Base-by-base conservation (phyloP, 2,329 filamentous ascomycete genomes). In the Drechslera avenae region DNA sequence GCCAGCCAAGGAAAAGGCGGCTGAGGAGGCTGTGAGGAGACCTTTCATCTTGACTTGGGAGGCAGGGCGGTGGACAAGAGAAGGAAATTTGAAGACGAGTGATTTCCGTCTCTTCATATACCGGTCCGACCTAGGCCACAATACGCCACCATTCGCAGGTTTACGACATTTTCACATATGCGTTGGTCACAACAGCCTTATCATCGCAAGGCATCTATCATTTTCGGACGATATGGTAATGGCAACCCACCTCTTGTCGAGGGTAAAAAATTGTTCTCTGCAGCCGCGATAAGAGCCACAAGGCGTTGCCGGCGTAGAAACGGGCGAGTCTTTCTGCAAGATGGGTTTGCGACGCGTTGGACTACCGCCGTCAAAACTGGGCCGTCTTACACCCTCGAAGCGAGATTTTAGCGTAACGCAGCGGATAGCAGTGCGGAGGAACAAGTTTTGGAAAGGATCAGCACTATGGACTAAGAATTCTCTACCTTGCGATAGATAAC, bases 1-100 rank as follows among this genome's bases (percentile, higher is more conserved):
- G n/a, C 52, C 56, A 40, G 65, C 60, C 46, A 70, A 54, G n/a
- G 59, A 64, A 14, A 70, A 59, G 31, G 56, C 62, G 39, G 56
- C 60, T 2, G 64, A 68, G 23, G 61, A 66, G 47, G 59, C 57
- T 59, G 62, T 53, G 43, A 67, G 39, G 39, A 70, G 37, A 18
- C 57, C 53, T 54, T 60, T 71, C 68, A 71, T 67, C 13, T 43
- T 61, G 50, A 23, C n/a, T 32, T 47, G 7, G 14, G 28, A 14
- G 18, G 18, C 36, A 48, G 43, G 19, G 30, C 34, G 36, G 35
- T 41, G n/a, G 34, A 35, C 33, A 43, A 17, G 23, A 26, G 40
- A 37, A 48, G 41, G 17, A 34, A 37, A 34, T 5, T 13, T 44
- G 19, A 34, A 35, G 9, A 16, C 18, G 32, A 49, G 26, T 37